These are phyloP conservation scores for Besnoitia besnoiti DNA, from an alignment of 169 alveolate genomes.

Conservation along the genomic window DNA sequence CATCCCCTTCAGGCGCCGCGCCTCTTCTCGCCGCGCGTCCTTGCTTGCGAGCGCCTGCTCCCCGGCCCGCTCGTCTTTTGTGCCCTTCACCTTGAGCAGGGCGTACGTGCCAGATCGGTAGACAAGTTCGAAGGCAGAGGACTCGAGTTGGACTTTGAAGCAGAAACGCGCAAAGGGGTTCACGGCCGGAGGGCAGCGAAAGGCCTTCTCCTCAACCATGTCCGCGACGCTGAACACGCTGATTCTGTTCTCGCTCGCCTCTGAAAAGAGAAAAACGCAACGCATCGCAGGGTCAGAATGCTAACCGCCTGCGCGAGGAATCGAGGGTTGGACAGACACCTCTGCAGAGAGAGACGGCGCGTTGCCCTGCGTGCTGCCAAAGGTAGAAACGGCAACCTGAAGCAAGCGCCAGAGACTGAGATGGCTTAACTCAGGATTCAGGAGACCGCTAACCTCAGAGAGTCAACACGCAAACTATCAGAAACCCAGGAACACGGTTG, in stretches of 20 bases:
- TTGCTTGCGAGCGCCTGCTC: too few relatives aligned
- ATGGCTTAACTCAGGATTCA: too few relatives aligned
- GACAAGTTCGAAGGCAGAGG: slow-evolving; percentile 58
- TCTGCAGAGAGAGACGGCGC: too few relatives aligned
- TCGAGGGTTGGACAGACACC: too few relatives aligned
- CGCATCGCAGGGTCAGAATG: background rate
- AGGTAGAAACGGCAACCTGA: too few relatives aligned
- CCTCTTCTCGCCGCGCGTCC: background rate
- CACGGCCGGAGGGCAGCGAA: slow-evolving; percentile 23
- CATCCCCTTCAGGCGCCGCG: background rate
- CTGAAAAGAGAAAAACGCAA: background rate
- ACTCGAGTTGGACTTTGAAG: slow-evolving; percentile 67
- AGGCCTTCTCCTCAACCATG: slow-evolving; percentile 6
- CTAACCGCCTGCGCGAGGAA: background rate
- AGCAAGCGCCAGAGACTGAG: too few relatives aligned
- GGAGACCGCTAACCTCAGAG: too few relatives aligned
- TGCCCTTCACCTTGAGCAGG: slow-evolving; percentile 6
- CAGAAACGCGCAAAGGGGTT: slow-evolving; percentile 42
- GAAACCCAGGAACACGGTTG: too few relatives aligned
- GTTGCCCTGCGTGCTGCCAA: too few relatives aligned
- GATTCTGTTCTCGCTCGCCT: background rate
- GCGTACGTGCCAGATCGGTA: slow-evolving; percentile 65
- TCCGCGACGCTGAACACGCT: slow-evolving; percentile 29
- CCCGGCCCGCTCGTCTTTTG: background rate
- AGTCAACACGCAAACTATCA: too few relatives aligned